phyloP scores from a whole-genome alignment of 208 protist species.

The Acanthamoeba triangularis region DNA sequence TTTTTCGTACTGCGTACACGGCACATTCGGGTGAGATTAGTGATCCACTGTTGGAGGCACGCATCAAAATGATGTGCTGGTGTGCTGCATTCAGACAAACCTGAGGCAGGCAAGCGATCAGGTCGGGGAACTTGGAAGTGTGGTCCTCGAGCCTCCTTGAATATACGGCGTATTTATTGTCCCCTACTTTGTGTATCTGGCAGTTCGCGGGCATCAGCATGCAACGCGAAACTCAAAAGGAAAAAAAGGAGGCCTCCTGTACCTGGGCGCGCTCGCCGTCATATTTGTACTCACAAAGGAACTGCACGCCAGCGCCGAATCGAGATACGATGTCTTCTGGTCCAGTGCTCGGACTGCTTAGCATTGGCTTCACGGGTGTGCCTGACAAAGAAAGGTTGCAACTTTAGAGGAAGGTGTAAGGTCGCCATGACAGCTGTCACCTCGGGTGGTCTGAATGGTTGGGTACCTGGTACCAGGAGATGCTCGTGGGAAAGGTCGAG shows the following conservation, averaged over 20 bases:
- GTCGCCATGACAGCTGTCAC: not conserved
- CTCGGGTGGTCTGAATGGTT: not conserved
- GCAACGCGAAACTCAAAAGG: not conserved
- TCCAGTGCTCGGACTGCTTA: constrained; percentile 17
- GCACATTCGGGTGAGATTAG: not conserved
- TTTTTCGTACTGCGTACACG: constrained; percentile 44
- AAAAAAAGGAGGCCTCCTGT: not conserved
- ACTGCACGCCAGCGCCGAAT: constrained; percentile 8
- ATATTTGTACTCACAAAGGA: constrained; percentile 73
- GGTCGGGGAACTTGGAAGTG: constrained; percentile 99
- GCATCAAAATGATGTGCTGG: not conserved
- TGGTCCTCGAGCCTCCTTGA: constrained; percentile 98
- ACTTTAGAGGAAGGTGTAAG: not conserved
- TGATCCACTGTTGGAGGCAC: not conserved
- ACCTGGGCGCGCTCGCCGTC: constrained; percentile 58
- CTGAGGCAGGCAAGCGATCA: constrained; percentile 89
- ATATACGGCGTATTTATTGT: constrained; percentile 96
- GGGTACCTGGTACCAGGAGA: constrained; percentile 13
- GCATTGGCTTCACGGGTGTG: constrained; percentile 52
- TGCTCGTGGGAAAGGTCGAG: constrained; percentile 2
- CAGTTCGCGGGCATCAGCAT: not conserved
- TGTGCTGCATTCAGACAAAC: not conserved
- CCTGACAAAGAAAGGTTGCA: not conserved
- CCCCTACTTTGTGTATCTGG: constrained; percentile 88
- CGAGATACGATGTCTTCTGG: constrained; percentile 24